A percentile compares a stretch with the other conserved stretches of the same genome.
These are phyloP conservation scores for Nicotiana obtusifolia DNA, from an alignment of 257 asterid species.

Conservation along the genomic window DNA sequence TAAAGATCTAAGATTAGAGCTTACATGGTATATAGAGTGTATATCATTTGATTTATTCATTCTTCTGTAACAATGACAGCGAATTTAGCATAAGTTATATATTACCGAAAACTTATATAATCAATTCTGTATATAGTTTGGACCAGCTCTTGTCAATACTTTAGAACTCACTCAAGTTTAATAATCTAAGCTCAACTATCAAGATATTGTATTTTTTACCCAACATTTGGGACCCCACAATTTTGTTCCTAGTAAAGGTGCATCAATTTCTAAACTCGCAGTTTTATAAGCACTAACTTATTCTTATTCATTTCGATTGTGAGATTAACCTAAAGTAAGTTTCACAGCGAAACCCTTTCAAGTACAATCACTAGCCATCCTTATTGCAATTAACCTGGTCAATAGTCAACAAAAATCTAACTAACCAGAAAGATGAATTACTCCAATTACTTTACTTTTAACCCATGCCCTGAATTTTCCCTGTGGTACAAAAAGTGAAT, in stretches of 20 bases:
- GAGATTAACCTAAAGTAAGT: too few relatives aligned
- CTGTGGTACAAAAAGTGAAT: neutral
- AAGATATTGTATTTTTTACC: neutral
- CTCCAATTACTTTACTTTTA: neutral
- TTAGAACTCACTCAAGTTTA: too few relatives aligned
- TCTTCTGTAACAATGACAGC: too few relatives aligned
- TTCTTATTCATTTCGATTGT: too few relatives aligned
- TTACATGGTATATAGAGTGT: neutral
- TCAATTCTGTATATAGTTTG: neutral
- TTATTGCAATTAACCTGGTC: neutral
- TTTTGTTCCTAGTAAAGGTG: neutral
- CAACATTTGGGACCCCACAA: neutral
- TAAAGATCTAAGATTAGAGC: neutral
- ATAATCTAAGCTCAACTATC: neutral
- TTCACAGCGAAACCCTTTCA: too few relatives aligned
- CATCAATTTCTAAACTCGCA: too few relatives aligned
- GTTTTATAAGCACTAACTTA: too few relatives aligned
- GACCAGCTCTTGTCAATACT: too few relatives aligned
- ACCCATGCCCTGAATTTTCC: neutral
- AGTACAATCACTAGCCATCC: too few relatives aligned
- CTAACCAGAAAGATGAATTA: neutral
- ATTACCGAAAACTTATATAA: neutral
- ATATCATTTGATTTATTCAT: too few relatives aligned
- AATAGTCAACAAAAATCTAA: neutral
- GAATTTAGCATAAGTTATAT: neutral